Base-by-base conservation (phyloP, 257 asterid genomes). In the Schizonepeta tenuifolia region DNA sequence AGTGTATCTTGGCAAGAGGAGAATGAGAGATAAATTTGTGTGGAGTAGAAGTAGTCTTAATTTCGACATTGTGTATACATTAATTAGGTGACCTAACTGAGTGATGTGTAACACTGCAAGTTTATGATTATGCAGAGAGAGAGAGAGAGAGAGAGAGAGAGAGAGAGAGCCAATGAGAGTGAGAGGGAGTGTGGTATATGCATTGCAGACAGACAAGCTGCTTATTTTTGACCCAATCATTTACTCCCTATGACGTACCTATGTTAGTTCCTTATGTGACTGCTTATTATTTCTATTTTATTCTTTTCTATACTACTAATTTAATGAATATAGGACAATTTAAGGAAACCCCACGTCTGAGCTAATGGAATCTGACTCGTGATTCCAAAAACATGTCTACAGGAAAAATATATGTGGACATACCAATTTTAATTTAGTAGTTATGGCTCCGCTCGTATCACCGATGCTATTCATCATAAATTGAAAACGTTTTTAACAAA, bases 201-300 rank as follows among this genome's bases (percentile, higher is more conserved):
- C 49, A 40, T 5, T 13, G 53, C 55, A 54, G 74, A 74, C 47
- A 69, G 40, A 33, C 36, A 36, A 58, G 31, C 44, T 21, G 47
- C 61, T 61, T 47, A 60, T 69, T 76, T 59, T 76, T 63, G 54
- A 58, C 72, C 50, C 76, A 41, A 51, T 69, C 62, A 61, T 64
- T 54, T 9, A 2, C 69, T 18, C 24, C 13, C 15, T n/a, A 28
- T 77, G 81, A 71, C 81, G 81, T 71, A 65, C 53, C 54, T 65
- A 21, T 65, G 64, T 77, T 77, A 71, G 81, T 77, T 71, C 73
- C 72, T 15, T 41, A 64, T 65, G 77, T 70, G 81, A 77, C 64
- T 43, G 47, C 24, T 56, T 24, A 15, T 47, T 47, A 47, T 10
- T 4, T 13, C 5, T 47, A 28, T n/a, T 22, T 47, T 22, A 8